phyloP scores from a whole-genome alignment of 768 basidiomycete species.

The Pisolithus microcarpus region DNA sequence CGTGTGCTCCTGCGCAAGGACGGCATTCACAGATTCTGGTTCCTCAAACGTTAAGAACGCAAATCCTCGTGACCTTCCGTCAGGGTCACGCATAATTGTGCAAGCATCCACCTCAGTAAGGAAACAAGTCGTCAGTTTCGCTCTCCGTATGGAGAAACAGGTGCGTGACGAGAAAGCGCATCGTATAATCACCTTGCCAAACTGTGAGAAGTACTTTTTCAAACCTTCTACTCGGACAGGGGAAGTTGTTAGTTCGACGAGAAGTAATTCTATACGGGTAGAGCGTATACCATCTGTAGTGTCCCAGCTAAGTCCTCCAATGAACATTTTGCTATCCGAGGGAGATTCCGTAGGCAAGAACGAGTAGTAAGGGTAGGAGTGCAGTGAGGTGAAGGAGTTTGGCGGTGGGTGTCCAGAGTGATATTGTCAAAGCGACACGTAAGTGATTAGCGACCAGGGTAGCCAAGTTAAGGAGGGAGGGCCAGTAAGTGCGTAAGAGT shows the following conservation, averaged over 20 bases:
- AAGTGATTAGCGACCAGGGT: conserved; percentile 29
- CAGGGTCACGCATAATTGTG: conserved; percentile 80
- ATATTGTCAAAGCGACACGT: conserved; percentile 29
- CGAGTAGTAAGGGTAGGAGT: conserved; percentile 17
- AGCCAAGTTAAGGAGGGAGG: conserved; percentile 18
- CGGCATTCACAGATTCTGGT: conserved; percentile 51
- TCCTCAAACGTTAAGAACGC: conserved; percentile 81
- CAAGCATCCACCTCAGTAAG: conserved; percentile 60
- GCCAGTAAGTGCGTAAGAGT: conserved; percentile 17
- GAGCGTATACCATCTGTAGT: conserved; percentile 74
- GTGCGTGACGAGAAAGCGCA: background rate
- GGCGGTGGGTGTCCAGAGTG: conserved; percentile 28
- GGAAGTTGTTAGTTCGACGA: conserved; percentile 21
- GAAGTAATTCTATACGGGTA: conserved; percentile 18
- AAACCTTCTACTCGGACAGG: conserved; percentile 43
- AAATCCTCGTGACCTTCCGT: conserved; percentile 72
- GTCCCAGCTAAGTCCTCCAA: conserved; percentile 88
- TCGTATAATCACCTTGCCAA: conserved; percentile 52
- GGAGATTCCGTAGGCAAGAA: conserved; percentile 15
- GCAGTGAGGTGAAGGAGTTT: conserved; percentile 16
- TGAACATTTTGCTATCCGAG: conserved; percentile 76
- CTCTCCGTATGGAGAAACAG: background rate
- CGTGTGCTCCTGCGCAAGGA: conserved; percentile 59
- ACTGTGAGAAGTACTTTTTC: conserved; percentile 70
- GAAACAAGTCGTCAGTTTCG: conserved; percentile 7